Percentiles rank a stretch among this genome's conserved stretches.
Evolutionary conservation across 139 green algal genomes (phyloP).

Genomic region (Tetradesmus obliquus): DNA sequence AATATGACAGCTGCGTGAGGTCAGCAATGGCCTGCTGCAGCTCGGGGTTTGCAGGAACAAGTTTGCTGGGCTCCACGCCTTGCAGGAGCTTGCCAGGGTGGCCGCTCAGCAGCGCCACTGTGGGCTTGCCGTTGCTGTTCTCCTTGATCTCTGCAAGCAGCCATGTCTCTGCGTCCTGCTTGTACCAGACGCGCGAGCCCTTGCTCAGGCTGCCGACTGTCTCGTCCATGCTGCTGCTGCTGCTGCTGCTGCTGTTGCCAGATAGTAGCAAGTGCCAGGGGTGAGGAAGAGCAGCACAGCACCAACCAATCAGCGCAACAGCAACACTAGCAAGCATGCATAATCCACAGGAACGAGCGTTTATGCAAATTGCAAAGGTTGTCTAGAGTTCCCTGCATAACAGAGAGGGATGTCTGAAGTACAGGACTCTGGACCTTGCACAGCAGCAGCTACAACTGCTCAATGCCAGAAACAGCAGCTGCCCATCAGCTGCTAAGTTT

Average conservation of each 20-base stretch:
- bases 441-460: neutral
- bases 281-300: neutral
- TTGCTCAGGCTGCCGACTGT: constrained; percentile 26
- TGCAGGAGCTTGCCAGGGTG: constrained; percentile 11
- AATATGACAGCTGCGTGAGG: constrained; percentile 85
- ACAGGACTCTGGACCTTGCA: neutral
- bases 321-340: neutral
- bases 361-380: no score
- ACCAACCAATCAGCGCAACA: neutral
- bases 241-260: neutral
- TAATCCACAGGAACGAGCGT: no score
- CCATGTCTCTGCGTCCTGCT: constrained; percentile 44
- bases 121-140: neutral
- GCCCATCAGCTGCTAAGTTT: neutral
- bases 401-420: no score
- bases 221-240: constrained; percentile 27
- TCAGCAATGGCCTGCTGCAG: constrained; percentile 75
- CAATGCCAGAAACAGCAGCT: neutral
- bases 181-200: constrained; percentile 48
- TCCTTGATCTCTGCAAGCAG: constrained; percentile 48
- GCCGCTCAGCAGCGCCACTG: neutral
- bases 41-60: constrained; percentile 69
- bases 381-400: no score
- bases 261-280: neutral
- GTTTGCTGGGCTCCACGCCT: neutral